A percentile compares a stretch with the other conserved stretches of the same genome.
Conservation (phyloP, 805 yeast species). For the Crinitomyces ghanaensis region DNA sequence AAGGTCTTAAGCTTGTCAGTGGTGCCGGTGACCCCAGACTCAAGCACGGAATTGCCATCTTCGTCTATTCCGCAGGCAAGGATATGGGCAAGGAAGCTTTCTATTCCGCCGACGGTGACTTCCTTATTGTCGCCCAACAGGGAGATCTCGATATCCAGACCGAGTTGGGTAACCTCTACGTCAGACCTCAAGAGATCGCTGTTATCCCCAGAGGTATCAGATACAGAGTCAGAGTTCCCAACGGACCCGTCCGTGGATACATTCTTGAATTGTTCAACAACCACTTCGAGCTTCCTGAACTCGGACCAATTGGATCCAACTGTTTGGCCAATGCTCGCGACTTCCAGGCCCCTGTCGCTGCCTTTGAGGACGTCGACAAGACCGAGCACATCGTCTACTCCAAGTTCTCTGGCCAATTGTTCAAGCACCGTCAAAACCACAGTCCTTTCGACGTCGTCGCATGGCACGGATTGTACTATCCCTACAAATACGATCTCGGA, state of each 20-base stretch:
- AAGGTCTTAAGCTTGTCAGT: slow-evolving; percentile 16
- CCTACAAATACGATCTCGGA: slow-evolving; percentile 22
- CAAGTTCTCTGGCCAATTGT: slow-evolving; percentile 12
- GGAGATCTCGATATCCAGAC: slow-evolving; percentile 20
- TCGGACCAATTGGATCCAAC: slow-evolving; percentile 23
- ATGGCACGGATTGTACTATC: slow-evolving; percentile 22
- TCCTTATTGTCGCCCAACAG: slow-evolving; percentile 19
- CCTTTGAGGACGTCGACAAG: slow-evolving; percentile 13
- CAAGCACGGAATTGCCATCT: slow-evolving; percentile 18
- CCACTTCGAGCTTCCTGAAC: slow-evolving; percentile 22
- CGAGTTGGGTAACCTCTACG: slow-evolving; percentile 20
- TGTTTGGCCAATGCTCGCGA: slow-evolving; percentile 23
- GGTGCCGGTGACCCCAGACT: slow-evolving; percentile 17
- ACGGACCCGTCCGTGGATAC: slow-evolving; percentile 17
- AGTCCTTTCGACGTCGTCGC: slow-evolving; percentile 22
- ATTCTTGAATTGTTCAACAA: slow-evolving; percentile 19
- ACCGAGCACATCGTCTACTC: slow-evolving; percentile 6
- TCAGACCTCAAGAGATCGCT: slow-evolving; percentile 18
- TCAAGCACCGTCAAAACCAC: slow-evolving; percentile 14
- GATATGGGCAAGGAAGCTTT: slow-evolving; percentile 18
- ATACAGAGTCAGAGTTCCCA: slow-evolving; percentile 14
- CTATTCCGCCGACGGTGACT: slow-evolving; percentile 20
- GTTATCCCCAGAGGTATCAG: slow-evolving; percentile 21
- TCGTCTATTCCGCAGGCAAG: slow-evolving; percentile 16
- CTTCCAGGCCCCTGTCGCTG: slow-evolving; percentile 20